Percentiles rank a stretch among this genome's conserved stretches.
phyloP scores from a whole-genome alignment of 1,284 basidiomycete genomes.

The Fomes fomentarius region DNA sequence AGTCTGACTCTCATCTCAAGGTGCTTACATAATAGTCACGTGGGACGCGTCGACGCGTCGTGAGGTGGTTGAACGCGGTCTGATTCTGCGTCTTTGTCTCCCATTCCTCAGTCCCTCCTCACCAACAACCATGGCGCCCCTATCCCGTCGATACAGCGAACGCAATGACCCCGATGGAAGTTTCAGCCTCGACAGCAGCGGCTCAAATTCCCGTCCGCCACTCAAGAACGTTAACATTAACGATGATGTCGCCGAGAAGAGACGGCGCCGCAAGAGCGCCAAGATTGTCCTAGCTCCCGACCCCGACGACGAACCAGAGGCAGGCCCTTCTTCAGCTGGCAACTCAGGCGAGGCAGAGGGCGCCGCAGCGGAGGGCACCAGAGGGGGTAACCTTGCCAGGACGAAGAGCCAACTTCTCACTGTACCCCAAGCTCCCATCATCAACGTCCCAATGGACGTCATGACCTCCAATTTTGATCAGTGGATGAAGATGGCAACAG shows the following conservation, averaged over 20 bases:
- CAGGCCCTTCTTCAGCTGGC: constrained; percentile 53
- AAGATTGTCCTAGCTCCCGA: constrained; percentile 42
- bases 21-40: constrained; percentile 25
- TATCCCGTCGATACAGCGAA: constrained; percentile 61
- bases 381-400: constrained; percentile 43
- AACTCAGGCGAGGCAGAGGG: constrained; percentile 24
- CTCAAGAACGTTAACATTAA: constrained; percentile 70
- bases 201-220: constrained; percentile 40
- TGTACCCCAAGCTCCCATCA: constrained; percentile 57
- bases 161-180: constrained; percentile 50
- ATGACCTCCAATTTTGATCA: constrained; percentile 94
- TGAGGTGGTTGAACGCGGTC: not conserved
- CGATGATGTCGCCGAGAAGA: constrained; percentile 80
- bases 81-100: not conserved
- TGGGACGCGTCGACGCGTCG: constrained; percentile 26
- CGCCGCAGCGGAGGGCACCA: constrained; percentile 41
- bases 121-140: constrained; percentile 26
- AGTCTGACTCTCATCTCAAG: too few species aligned
- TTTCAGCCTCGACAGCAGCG: constrained; percentile 48
- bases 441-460: constrained; percentile 72
- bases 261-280: constrained; percentile 72
- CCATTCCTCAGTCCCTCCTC: constrained; percentile 11
- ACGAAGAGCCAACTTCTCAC: constrained; percentile 69
- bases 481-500: constrained; percentile 99
- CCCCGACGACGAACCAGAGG: constrained; percentile 52